Evolutionary conservation across 2,329 filamentous ascomycete genomes (phyloP), one percentile per base, ranked within the genome.

Genomic region (Colletotrichum neosansevieriae): DNA sequence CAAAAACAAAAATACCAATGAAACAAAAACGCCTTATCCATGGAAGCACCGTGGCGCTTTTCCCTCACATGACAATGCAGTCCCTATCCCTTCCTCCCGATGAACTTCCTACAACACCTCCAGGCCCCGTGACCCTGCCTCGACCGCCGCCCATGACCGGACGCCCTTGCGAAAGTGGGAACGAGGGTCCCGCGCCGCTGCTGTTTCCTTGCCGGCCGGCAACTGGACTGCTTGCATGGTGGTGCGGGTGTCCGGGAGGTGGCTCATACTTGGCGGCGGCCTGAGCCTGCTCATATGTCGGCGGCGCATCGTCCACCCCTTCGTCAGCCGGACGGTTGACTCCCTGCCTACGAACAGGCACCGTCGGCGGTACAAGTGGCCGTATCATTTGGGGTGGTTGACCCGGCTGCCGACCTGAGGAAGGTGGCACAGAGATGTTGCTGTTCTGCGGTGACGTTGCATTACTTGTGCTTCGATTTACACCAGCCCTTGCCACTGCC

Each of bases 271-370:
- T 82, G 9, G 79, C 77, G 58, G 84, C 80, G 63, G 84, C 83
- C 17, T 85, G 82, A 4, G 86, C 85, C 74, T 88, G 85, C 75
- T 88, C 86, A 72, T 89, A 89, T 11, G 85, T 84, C 1, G 86
- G 86, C 47, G 86, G 86, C 6, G 85, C 85, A 34, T 87, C 85
- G 3, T 86, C 85, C 2, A 77, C 75, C 5, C 74, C 79, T 7
- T 79, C 79, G 4, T 83, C 82, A 0, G 76, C 73, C 3, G 76
- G 72, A 1, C 83, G 75, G 19, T 76, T 77, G 3, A 81, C 79
- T 2, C 76, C 75, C 4, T 78, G 75, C 42, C 78, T 72, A 34
- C 81, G 77, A 2, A 78, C 80, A 5, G 77, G 79, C 1, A 80
- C 75, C 29, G 78, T 72, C 0, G 83, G 82, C 6, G 83, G 82